phyloP scores from a whole-genome alignment of 2,329 filamentous ascomycete species.

The Exophiala sp. region DNA sequence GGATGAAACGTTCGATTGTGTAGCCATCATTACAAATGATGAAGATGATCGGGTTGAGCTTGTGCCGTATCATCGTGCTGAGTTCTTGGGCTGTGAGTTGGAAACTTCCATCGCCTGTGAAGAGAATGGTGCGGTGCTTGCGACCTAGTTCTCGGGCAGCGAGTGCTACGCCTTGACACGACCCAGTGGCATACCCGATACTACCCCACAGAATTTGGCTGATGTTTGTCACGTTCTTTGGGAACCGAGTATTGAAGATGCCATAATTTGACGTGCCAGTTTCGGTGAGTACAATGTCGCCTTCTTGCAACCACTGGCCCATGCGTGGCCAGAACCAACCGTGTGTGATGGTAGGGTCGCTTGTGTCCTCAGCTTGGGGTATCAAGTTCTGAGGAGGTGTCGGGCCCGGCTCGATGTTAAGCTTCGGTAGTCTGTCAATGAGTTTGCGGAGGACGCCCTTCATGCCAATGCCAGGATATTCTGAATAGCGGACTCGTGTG shows the following conservation, averaged over 20 bases:
- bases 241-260: slow-evolving; percentile 47
- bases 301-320: slow-evolving; percentile 47
- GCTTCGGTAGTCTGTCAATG: slow-evolving; percentile 50
- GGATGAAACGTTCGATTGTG: slow-evolving; percentile 54
- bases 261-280: slow-evolving; percentile 57
- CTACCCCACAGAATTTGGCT: slow-evolving; percentile 53
- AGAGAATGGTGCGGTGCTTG: slow-evolving; percentile 51
- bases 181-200: slow-evolving; percentile 56
- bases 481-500: slow-evolving; percentile 67
- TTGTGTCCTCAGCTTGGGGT: slow-evolving; percentile 28
- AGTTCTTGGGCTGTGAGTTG: slow-evolving; percentile 63
- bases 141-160: slow-evolving; percentile 50
- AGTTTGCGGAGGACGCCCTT: slow-evolving; percentile 69
- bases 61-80: slow-evolving; percentile 55
- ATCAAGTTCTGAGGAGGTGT: slow-evolving; percentile 54
- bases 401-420: slow-evolving; percentile 52
- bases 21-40: slow-evolving; percentile 57
- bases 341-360: slow-evolving; percentile 46
- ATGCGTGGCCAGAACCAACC: slow-evolving; percentile 56
- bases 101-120: slow-evolving; percentile 59
- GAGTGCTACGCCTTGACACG: slow-evolving; percentile 51
- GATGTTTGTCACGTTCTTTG: slow-evolving; percentile 45
- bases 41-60: slow-evolving; percentile 47
- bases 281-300: slow-evolving; percentile 55
- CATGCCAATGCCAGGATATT: slow-evolving; percentile 74